A percentile compares a stretch with the other conserved stretches of the same genome.
phyloP scores from a whole-genome alignment of 2,329 filamentous ascomycete genomes.

The Mycosphaerella arachidis region DNA sequence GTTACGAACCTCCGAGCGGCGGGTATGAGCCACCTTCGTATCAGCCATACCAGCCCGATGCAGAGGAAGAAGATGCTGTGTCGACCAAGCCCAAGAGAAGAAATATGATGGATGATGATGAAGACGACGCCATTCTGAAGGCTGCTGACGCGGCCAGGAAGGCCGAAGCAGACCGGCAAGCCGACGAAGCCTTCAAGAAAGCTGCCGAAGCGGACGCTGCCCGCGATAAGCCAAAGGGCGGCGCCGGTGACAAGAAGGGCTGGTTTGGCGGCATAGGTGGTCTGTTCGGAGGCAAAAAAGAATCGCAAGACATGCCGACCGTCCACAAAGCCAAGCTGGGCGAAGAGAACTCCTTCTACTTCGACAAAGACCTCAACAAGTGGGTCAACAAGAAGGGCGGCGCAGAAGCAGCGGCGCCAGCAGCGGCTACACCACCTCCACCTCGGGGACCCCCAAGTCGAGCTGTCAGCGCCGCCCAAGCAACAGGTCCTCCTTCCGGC shows the following conservation, averaged over 20 bases:
- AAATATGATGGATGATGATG: conserved; percentile 76
- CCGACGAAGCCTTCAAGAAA: conserved; percentile 78
- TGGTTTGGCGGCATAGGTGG: conserved; percentile 75
- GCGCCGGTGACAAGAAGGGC: conserved; percentile 39
- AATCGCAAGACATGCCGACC: conserved; percentile 50
- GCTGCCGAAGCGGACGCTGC: conserved; percentile 70
- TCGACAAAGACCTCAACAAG: conserved; percentile 91
- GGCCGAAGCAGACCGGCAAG: conserved; percentile 60
- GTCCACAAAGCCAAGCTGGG: conserved; percentile 74
- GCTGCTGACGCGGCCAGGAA: conserved; percentile 49
- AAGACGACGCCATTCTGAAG: conserved; percentile 43
- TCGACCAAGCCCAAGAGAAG: conserved; percentile 59
- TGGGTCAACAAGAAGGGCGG: conserved; percentile 95
- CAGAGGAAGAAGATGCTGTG: conserved; percentile 47
- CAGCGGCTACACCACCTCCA: conserved; percentile 65
- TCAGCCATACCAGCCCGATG: conserved; percentile 48
- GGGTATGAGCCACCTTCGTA: conserved; percentile 51
- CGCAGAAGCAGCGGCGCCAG: conserved; percentile 54
- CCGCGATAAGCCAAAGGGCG: conserved; percentile 48
- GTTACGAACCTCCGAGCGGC: conserved; percentile 54
- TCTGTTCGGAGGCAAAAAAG: conserved; percentile 63
- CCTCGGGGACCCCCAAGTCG: conserved; percentile 57
- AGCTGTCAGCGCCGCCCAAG: conserved; percentile 49
- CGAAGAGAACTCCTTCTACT: conserved; percentile 88
- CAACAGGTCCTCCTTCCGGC: conserved; percentile 47